These are phyloP conservation scores for Thuidium tamariscinum DNA, from an alignment of 225 moss, liverwort and hornwort species.

Conservation along the genomic window DNA sequence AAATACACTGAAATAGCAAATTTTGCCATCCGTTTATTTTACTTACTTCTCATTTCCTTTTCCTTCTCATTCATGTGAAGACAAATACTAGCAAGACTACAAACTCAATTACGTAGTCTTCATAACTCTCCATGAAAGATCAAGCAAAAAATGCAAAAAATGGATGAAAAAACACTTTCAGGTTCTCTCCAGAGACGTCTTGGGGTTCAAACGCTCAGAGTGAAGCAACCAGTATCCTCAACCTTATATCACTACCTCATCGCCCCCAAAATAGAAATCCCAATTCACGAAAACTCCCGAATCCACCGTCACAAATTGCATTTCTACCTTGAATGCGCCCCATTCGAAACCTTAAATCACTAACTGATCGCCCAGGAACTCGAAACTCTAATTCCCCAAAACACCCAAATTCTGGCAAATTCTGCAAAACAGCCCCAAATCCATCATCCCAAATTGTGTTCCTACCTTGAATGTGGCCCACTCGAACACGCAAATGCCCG, in stretches of 20 bases:
- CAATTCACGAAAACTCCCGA: not conserved
- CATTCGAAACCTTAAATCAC: not conserved
- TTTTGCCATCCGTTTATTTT: too few species aligned
- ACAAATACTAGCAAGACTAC: too few species aligned
- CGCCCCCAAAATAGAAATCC: not conserved
- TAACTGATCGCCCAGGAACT: not conserved
- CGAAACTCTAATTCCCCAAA: not conserved
- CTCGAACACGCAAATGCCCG: constrained; percentile 72
- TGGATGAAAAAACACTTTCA: too few species aligned
- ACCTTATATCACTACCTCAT: not conserved
- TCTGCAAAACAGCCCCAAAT: not conserved
- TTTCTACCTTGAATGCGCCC: not conserved
- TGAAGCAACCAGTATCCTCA: not conserved
- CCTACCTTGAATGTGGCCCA: constrained; percentile 48
- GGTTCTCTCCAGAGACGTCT: too few species aligned
- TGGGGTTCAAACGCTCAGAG: not conserved
- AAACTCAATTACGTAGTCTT: too few species aligned
- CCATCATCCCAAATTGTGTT: not conserved
- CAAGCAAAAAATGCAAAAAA: too few species aligned
- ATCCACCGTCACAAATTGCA: not conserved
- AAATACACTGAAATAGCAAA: too few species aligned
- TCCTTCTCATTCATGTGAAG: too few species aligned
- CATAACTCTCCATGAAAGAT: too few species aligned
- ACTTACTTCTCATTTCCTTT: too few species aligned
- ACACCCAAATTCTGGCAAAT: not conserved